A percentile compares a stretch with the other conserved stretches of the same genome.
Evolutionary conservation across 2,329 filamentous ascomycete genomes (phyloP).

Genomic region (Penicillium digitatum): DNA sequence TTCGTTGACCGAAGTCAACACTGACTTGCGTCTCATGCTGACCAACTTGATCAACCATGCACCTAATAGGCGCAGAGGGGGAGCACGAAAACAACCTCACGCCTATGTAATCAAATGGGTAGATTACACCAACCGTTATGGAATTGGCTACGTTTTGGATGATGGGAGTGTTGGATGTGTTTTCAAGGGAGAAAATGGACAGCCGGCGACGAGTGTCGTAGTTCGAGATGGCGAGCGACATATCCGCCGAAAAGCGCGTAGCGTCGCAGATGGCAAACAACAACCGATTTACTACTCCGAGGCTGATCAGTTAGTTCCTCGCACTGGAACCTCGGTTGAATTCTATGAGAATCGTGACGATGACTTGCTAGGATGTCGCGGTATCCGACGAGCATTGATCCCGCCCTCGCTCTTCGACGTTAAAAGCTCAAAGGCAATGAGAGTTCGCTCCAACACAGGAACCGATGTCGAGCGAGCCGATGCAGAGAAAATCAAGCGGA

Average conservation of each 20-base stretch:
- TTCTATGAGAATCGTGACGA: conserved; percentile 47
- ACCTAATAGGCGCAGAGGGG: conserved; percentile 30
- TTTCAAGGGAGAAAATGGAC: conserved; percentile 46
- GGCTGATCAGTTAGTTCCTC: conserved; percentile 44
- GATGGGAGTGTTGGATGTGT: conserved; percentile 51
- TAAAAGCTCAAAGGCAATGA: conserved; percentile 33
- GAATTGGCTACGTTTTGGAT: conserved; percentile 50
- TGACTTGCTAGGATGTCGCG: conserved; percentile 31
- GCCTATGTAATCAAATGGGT: conserved; percentile 52
- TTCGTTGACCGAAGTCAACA: conserved; percentile 39
- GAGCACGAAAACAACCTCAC: conserved; percentile 34
- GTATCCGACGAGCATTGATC: conserved; percentile 41
- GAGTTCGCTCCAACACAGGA: conserved; percentile 31
- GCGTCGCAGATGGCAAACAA: conserved; percentile 31
- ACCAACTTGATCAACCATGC: conserved; percentile 34
- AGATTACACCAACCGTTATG: conserved; percentile 51
- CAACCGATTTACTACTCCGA: conserved; percentile 37
- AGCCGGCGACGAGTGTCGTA: conserved; percentile 45
- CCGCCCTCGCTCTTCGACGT: conserved; percentile 41
- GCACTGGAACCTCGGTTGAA: conserved; percentile 42
- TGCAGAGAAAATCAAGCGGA: conserved; percentile 47
- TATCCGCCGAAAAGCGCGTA: conserved; percentile 44
- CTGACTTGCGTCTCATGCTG: conserved; percentile 39
- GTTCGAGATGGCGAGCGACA: conserved; percentile 47
- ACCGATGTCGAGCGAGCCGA: conserved; percentile 38